Evolutionary conservation across 192 early-diverging fungal species (phyloP).

Genomic region (Dissophora globulifera): DNA sequence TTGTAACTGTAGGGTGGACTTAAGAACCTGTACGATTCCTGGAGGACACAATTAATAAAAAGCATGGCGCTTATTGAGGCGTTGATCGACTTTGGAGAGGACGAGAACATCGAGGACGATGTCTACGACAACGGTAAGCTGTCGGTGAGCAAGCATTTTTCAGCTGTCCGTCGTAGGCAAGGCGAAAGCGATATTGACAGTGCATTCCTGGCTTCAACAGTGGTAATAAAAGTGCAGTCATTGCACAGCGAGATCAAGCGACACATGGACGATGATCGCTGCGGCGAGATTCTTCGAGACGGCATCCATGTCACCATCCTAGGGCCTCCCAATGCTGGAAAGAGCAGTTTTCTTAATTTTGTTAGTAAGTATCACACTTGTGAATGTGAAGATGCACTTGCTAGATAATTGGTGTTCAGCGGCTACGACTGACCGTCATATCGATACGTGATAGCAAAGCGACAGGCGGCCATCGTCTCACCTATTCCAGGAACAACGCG

Average conservation of each 20-base stretch:
- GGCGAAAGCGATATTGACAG: too few relatives aligned
- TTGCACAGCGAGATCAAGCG: constrained; percentile 39
- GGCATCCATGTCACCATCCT: constrained; percentile 78
- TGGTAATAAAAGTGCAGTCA: constrained; percentile 17
- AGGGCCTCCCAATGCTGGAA: constrained; percentile 83
- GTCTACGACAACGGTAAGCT: constrained; percentile 62
- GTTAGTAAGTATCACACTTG: constrained; percentile 58
- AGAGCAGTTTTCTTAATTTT: constrained; percentile 77
- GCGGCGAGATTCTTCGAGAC: constrained; percentile 77
- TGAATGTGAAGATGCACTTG: too few relatives aligned
- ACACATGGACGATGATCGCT: constrained; percentile 70
- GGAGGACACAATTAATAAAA: constrained; percentile 68
- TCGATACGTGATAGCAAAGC: constrained; percentile 59
- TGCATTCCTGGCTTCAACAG: too few relatives aligned
- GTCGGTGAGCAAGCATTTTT: too few relatives aligned
- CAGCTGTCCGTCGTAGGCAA: too few relatives aligned
- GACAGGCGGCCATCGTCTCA: constrained; percentile 81
- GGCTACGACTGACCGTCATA: background rate
- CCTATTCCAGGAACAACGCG: constrained; percentile 79
- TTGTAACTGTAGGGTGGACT: constrained; percentile 63
- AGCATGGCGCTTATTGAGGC: constrained; percentile 75
- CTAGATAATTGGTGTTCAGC: too few relatives aligned
- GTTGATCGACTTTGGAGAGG: constrained; percentile 82
- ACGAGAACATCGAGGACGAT: constrained; percentile 82
- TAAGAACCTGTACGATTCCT: constrained; percentile 66